Evolutionary conservation across 352 stramenopile species (phyloP), one percentile per base, ranked within the genome.

Genomic region (Blastocystis sp.): DNA sequence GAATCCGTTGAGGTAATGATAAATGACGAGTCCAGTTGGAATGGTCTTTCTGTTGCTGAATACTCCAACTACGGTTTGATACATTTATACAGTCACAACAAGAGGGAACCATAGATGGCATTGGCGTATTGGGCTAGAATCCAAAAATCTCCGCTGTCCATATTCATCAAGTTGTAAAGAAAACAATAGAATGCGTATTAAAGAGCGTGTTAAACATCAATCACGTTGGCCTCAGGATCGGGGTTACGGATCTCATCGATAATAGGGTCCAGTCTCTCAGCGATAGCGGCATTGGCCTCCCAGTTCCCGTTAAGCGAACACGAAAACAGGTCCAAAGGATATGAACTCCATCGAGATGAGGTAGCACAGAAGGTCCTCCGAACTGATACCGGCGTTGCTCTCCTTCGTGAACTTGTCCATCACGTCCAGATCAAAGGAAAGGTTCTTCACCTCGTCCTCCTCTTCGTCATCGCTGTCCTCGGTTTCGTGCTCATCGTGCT

Each of bases 391-490:
- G 32, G 63, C 32, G 16, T 29, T 21, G 40, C 69, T 63, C 18
- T 81, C 69, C 69, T 81, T 81, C 11, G 69, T 81, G 46, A 81
- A 81, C 21, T 48, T 9, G 42, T 81, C 69, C 69, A 81, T 81
- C 21, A 81, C 32, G 27, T 81, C 69, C 69, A 81, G 61, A 38
- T 81, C 69, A 64, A 81, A 81, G 24, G 53, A 32, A 7, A 81
- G 46, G 14, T 24, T 49, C 36, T 32, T 32, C 9, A 81, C 56
- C 36, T 81, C 69, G 14, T 81, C 69, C 69, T 81, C 46, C 21
- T 63, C 69, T 16, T 65, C 69, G n/a, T 81, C 69, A 16, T 64
- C 69, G 11, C 63, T 29, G 21, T 64, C 36, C 32, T 81, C 69
- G 0, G n/a, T 38, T 36, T 32, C 34, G 16, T 27, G 36, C 32